Evolutionary conservation across 2,329 filamentous ascomycete genomes (phyloP).

Genomic region (Fusarium compactum): DNA sequence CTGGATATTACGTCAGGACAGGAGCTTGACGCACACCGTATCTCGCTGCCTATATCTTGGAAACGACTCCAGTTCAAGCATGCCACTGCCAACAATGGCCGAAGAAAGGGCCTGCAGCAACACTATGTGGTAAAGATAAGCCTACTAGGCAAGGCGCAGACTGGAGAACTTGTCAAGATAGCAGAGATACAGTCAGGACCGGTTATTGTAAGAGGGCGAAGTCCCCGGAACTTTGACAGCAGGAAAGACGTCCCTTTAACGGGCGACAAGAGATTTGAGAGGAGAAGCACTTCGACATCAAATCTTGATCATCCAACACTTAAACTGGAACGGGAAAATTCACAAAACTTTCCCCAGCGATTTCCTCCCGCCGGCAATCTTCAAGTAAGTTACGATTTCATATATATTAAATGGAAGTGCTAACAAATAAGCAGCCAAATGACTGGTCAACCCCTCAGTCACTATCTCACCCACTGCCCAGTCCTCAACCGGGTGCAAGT

Average conservation of each 20-base stretch:
- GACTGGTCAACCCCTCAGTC: slow-evolving; percentile 62
- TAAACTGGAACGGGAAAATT: slow-evolving; percentile 52
- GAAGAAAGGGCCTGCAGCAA: slow-evolving; percentile 93
- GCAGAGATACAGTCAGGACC: slow-evolving; percentile 90
- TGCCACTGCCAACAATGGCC: slow-evolving; percentile 94
- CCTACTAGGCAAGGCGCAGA: slow-evolving; percentile 79
- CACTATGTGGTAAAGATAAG: slow-evolving; percentile 92
- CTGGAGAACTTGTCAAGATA: slow-evolving; percentile 76
- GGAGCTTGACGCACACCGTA: slow-evolving; percentile 81
- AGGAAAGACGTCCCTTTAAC: slow-evolving; percentile 86
- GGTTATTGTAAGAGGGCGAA: slow-evolving; percentile 94
- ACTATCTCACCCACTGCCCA: slow-evolving; percentile 50
- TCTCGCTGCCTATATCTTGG: slow-evolving; percentile 89
- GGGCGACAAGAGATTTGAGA: slow-evolving; percentile 61
- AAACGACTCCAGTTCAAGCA: slow-evolving; percentile 96
- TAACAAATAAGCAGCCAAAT: slow-evolving; percentile 50
- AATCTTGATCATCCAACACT: slow-evolving; percentile 48
- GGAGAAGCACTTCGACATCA: slow-evolving; percentile 57
- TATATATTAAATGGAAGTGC: slow-evolving; percentile 1
- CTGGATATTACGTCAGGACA: slow-evolving; percentile 69
- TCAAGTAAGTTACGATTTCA: slow-evolving; percentile 48
- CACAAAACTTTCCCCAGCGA: slow-evolving; percentile 47
- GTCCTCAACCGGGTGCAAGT: slow-evolving; percentile 48
- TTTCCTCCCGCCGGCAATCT: slow-evolving; percentile 52
- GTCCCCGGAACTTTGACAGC: slow-evolving; percentile 93